Percentiles rank a stretch among this genome's conserved stretches.
Evolutionary conservation across 305 asterid species (phyloP).

Genomic region (Fraxinus angustifolia): DNA sequence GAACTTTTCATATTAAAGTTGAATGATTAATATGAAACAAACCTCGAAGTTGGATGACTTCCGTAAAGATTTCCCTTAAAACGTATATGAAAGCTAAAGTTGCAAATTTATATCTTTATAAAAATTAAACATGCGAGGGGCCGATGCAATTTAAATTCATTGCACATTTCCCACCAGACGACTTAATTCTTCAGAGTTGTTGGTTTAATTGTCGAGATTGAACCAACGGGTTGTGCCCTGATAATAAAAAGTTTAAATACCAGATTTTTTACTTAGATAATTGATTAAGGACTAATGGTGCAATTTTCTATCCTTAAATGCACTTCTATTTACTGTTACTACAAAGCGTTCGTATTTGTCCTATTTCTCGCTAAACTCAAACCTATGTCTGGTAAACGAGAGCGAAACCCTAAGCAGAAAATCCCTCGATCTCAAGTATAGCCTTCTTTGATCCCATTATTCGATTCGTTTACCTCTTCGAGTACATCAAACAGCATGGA

Average conservation of each 20-base stretch:
- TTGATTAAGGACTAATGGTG: not conserved
- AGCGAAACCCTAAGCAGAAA: not conserved
- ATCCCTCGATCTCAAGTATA: not conserved
- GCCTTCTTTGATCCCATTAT: not conserved
- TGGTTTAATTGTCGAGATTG: not conserved
- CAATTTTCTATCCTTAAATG: not conserved
- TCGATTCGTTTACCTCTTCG: not conserved
- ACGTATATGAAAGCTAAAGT: not conserved
- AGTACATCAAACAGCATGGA: not conserved
- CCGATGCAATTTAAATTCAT: not conserved
- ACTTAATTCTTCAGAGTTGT: not conserved
- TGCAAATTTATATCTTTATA: not conserved
- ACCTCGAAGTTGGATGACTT: not conserved
- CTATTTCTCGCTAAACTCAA: not conserved
- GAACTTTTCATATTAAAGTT: not conserved
- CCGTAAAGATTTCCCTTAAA: not conserved
- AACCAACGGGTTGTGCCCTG: not conserved
- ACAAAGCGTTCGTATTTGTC: not conserved
- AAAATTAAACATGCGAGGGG: not conserved
- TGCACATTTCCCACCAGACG: not conserved
- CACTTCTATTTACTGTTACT: not conserved
- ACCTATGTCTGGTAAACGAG: not conserved
- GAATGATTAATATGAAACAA: not conserved
- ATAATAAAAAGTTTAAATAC: not conserved
- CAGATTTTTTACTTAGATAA: not conserved